Percentiles rank a stretch among this genome's conserved stretches.
Evolutionary conservation across 2,329 filamentous ascomycete genomes (phyloP).

Genomic region (Colletotrichum incanum): DNA sequence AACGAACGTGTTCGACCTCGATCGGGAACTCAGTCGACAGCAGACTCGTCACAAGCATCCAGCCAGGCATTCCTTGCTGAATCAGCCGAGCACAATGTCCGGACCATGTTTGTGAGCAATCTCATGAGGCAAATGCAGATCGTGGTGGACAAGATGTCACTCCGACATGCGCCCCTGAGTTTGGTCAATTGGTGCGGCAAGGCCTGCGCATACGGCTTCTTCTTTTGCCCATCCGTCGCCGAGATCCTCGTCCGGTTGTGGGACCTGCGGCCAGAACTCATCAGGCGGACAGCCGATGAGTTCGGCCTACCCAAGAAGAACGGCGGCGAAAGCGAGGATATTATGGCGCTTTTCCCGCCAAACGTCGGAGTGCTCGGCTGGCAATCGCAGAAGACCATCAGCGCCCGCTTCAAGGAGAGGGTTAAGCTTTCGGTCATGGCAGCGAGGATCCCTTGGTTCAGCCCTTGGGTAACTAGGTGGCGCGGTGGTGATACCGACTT

Average conservation of each 20-base stretch:
- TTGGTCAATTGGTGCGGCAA: constrained; percentile 91
- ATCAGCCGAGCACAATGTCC: constrained; percentile 89
- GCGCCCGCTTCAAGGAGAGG: constrained; percentile 74
- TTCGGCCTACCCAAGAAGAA: constrained; percentile 74
- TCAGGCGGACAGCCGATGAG: constrained; percentile 81
- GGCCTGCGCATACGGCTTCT: constrained; percentile 92
- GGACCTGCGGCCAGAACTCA: constrained; percentile 77
- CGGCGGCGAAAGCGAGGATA: constrained; percentile 72
- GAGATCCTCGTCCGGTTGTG: constrained; percentile 88
- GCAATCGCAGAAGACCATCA: constrained; percentile 66
- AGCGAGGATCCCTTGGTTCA: constrained; percentile 85
- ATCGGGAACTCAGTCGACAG: constrained; percentile 64
- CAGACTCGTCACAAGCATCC: constrained; percentile 77
- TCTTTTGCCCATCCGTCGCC: constrained; percentile 89
- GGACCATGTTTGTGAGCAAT: constrained; percentile 88
- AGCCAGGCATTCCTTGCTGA: constrained; percentile 71
- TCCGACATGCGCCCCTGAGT: constrained; percentile 76
- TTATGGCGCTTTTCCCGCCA: constrained; percentile 80
- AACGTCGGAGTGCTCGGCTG: constrained; percentile 71
- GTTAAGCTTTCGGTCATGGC: constrained; percentile 77
- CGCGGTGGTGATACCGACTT: constrained; percentile 89
- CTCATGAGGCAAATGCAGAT: constrained; percentile 87
- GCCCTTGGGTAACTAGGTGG: constrained; percentile 89
- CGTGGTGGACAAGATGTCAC: constrained; percentile 90
- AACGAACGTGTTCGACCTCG: constrained; percentile 62